Percentiles rank a stretch among this genome's conserved stretches.
Evolutionary conservation across 2,329 filamentous ascomycete genomes (phyloP).

Genomic region (Clonostachys byssicola): DNA sequence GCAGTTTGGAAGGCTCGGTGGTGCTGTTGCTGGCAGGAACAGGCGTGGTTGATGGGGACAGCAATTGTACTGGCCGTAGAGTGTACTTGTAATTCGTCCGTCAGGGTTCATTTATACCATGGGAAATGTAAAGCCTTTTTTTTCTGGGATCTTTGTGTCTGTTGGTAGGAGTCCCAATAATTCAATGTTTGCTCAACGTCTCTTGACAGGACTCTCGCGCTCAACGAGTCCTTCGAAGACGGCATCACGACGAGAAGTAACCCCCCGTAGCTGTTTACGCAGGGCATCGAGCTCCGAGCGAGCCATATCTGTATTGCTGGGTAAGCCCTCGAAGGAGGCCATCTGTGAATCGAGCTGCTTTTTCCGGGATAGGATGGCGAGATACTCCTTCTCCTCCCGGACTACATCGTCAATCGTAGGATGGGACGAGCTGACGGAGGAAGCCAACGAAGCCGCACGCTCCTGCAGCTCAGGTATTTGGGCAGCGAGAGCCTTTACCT

Average conservation of each 20-base stretch:
- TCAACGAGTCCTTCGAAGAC: constrained; percentile 73
- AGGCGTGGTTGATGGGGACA: constrained; percentile 31
- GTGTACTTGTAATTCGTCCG: no score
- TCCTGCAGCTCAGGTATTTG: constrained; percentile 61
- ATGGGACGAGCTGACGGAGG: constrained; percentile 23
- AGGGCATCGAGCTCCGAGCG: constrained; percentile 66
- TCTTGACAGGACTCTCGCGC: constrained; percentile 49
- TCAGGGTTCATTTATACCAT: no score
- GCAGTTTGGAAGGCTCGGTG: constrained; percentile 66
- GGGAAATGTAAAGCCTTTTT: no score
- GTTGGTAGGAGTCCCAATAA: neutral
- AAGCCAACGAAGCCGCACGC: constrained; percentile 37
- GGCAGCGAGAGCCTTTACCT: constrained; percentile 60
- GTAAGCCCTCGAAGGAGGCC: constrained; percentile 64
- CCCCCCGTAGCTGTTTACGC: constrained; percentile 55
- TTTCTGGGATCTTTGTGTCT: no score
- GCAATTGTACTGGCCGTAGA: no score
- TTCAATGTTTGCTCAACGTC: constrained; percentile 14
- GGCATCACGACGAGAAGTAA: constrained; percentile 62
- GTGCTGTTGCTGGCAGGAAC: constrained; percentile 62
- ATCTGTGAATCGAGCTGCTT: constrained; percentile 59
- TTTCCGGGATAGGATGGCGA: constrained; percentile 52
- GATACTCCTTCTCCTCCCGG: constrained; percentile 53
- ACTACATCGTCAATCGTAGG: constrained; percentile 55
- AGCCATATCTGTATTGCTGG: constrained; percentile 66